Evolutionary conservation across 164 flowering plant genomes (phyloP).

Genomic region (Houttuynia cordata): DNA sequence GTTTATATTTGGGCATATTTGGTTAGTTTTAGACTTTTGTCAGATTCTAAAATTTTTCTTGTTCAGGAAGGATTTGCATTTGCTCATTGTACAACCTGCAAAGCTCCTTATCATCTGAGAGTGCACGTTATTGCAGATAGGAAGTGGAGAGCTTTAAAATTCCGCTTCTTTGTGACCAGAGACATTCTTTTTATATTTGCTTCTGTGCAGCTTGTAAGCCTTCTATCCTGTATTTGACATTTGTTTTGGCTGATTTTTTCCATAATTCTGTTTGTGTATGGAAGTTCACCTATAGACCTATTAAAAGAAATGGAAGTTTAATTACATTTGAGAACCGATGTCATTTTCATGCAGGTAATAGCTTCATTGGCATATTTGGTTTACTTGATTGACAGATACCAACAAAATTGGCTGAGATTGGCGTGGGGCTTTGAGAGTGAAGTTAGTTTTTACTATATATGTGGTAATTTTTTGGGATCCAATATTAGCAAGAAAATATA

Average conservation of each 20-base stretch:
- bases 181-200: constrained; percentile 82
- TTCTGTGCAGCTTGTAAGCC: constrained; percentile 86
- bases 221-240: constrained; percentile 1
- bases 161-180: constrained; percentile 97
- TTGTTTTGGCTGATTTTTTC: not conserved
- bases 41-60: constrained; percentile 1
- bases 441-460: constrained; percentile 80
- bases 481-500: no score
- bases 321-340: not conserved
- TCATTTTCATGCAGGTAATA: constrained; percentile 49
- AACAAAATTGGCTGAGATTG: constrained; percentile 68
- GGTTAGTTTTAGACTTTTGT: not conserved
- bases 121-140: constrained; percentile 85
- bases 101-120: constrained; percentile 87
- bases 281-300: no score
- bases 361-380: constrained; percentile 63
- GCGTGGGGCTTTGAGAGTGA: constrained; percentile 72
- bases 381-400: constrained; percentile 54
- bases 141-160: constrained; percentile 91
- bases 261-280: not conserved
- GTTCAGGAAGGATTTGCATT: constrained; percentile 99
- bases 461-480: constrained; percentile 39
- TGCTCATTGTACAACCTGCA: constrained; percentile 99
- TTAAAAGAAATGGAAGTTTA: no score
- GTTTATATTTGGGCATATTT: no score